Evolutionary conservation across 163 green algal species (phyloP), one percentile per base, ranked within the genome.

Genomic region (Chlamydomonas reinhardtii): DNA sequence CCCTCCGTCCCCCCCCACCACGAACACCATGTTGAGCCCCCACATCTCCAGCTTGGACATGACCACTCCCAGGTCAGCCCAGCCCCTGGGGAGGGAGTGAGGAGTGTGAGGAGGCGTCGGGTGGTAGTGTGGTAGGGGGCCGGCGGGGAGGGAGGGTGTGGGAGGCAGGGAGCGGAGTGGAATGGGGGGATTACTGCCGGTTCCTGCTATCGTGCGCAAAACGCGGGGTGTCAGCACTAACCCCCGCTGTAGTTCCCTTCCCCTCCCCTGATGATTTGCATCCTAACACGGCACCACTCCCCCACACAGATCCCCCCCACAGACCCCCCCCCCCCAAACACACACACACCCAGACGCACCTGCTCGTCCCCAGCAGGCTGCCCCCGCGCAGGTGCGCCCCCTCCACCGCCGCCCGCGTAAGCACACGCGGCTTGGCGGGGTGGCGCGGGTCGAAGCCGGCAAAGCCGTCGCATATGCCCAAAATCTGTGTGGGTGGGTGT

Each of bases 1-100:
- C 27, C 94, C 94, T 24, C 97, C 97, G 66, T 97, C 96, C 70
- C 97, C 97, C 24, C 97, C 97, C 54, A 99, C 95, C 32, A 99
- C 95, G 90, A 98, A 99, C 65, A 99, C 85, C 90, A 98, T 97
- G 92, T 98, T 94, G 59, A 98, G 82, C 34, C 94, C 95, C 94
- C 94, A 97, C 88, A 98, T 95, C 89, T 97, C 93, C 32, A 97
- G 90, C 27, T 94, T 93, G 90, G 96, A 94, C 24, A 98, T 90
- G 35, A 98, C 96, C 74, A 94, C 91, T 2, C 92, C 91, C 15
- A 98, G 96, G 81, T 98, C 94, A 59, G 96, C 94, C 29, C 96
- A 96, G 27, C 95, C 92, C 56, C 81, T 88, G 89, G 29, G 39
- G 39, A 48, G 5, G 39, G 39, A 14, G 39, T 48, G 5, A 8